These are phyloP conservation scores for Kwoniella europaea DNA, from an alignment of 768 basidiomycete species.

Conservation along the genomic window DNA sequence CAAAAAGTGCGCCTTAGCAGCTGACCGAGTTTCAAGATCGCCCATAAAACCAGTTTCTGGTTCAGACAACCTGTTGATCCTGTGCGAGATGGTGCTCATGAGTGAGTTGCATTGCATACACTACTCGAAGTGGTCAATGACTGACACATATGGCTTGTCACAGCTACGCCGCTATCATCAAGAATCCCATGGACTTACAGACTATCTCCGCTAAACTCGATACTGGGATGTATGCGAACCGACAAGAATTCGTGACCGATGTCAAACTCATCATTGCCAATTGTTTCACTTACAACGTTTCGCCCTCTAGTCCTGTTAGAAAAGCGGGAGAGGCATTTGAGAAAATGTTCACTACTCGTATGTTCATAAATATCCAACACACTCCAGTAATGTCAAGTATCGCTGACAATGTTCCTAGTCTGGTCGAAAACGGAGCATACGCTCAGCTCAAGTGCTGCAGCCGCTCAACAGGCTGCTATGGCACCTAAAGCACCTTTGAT, in stretches of 20 bases:
- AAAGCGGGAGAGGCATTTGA: constrained; percentile 78
- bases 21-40: constrained; percentile 52
- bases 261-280: constrained; percentile 86
- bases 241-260: constrained; percentile 81
- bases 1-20: too few relatives aligned
- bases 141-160: background rate
- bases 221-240: constrained; percentile 80
- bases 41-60: constrained; percentile 72
- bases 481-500: background rate
- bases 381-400: constrained; percentile 7
- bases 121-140: background rate
- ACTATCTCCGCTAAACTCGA: constrained; percentile 86
- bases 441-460: constrained; percentile 38
- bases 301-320: constrained; percentile 68
- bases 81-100: constrained; percentile 85
- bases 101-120: constrained; percentile 62
- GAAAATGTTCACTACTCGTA: constrained; percentile 82
- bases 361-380: constrained; percentile 51
- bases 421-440: constrained; percentile 70
- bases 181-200: constrained; percentile 91
- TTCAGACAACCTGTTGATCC: constrained; percentile 95
- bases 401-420: constrained; percentile 61
- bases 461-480: constrained; percentile 21
- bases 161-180: constrained; percentile 89
- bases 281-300: constrained; percentile 80